Conservation (phyloP, 306 rosid genomes). For the Abrus pulchellus region DNA sequence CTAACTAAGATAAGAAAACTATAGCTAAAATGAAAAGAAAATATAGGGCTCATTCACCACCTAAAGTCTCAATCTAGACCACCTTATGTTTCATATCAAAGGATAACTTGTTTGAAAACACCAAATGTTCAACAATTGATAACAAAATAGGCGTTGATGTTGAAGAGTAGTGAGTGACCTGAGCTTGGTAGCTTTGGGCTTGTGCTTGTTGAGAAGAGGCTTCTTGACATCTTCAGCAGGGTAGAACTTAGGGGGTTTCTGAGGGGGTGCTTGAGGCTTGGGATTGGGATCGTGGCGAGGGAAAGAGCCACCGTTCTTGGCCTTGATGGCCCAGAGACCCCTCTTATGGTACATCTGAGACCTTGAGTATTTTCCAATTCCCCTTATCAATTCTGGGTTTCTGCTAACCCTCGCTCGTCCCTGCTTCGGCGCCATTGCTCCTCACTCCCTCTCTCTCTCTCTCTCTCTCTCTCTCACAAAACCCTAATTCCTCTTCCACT, state of each 20-base stretch:
- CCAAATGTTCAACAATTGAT: no score
- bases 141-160: no score
- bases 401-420: conserved; percentile 50
- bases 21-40: no score
- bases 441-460: not conserved
- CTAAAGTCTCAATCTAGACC: not conserved
- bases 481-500: conserved; percentile 27
- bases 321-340: conserved; percentile 81
- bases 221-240: conserved; percentile 28
- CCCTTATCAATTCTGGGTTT: conserved; percentile 72
- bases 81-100: not conserved
- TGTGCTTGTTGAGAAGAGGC: conserved; percentile 67
- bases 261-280: conserved; percentile 46
- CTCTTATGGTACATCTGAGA: conserved; percentile 76
- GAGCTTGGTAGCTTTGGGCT: conserved; percentile 66
- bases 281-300: conserved; percentile 68
- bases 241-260: conserved; percentile 61
- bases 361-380: conserved; percentile 66
- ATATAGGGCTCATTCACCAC: not conserved
- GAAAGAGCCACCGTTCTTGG: conserved; percentile 68
- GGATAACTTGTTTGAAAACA: not conserved
- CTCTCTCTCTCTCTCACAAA: not conserved
- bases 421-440: conserved; percentile 66
- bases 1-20: no score
- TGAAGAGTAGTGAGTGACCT: conserved; percentile 40